phyloP scores from a whole-genome alignment of 306 rosid species.

The Vigna nakashimae region DNA sequence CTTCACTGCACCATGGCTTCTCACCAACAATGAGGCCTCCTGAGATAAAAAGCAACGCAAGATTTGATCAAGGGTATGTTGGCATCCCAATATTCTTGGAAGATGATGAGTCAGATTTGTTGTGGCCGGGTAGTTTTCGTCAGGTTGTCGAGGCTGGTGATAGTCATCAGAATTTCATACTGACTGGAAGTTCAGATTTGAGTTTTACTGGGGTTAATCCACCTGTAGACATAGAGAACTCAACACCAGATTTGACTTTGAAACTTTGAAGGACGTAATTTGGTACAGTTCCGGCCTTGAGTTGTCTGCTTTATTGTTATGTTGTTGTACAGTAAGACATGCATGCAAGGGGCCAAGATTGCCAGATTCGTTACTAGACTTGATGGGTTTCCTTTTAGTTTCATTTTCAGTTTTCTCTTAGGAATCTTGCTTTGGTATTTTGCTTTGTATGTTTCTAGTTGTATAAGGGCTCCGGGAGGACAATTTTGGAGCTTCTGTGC shows the following conservation, averaged over 20 bases:
- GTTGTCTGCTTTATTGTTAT: constrained; percentile 44
- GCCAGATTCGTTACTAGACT: constrained; percentile 43
- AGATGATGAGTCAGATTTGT: constrained; percentile 70
- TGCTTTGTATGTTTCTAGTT: constrained; percentile 47
- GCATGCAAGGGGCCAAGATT: constrained; percentile 51
- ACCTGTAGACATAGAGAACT: constrained; percentile 47
- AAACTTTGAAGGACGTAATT: constrained; percentile 67
- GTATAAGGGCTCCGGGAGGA: constrained; percentile 60
- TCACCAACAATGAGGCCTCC: constrained; percentile 59
- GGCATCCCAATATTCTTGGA: constrained; percentile 75
- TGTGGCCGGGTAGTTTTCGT: constrained; percentile 95
- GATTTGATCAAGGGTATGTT: constrained; percentile 64
- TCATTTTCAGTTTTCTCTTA: constrained; percentile 38
- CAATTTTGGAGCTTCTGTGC: constrained; percentile 56
- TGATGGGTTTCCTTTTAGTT: constrained; percentile 37
- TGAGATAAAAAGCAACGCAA: constrained; percentile 57
- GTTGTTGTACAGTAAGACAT: constrained; percentile 65
- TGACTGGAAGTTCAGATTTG: constrained; percentile 57
- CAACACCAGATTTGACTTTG: constrained; percentile 83
- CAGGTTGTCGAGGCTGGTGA: constrained; percentile 51
- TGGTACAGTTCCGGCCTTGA: constrained; percentile 38
- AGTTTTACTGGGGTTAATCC: constrained; percentile 66
- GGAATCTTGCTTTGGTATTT: constrained; percentile 50
- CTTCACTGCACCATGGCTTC: constrained; percentile 70
- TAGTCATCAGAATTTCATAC: constrained; percentile 56